Percentiles rank a stretch among this genome's conserved stretches.
phyloP scores from a whole-genome alignment of 768 basidiomycete species.

The Suillus cothurnatus region DNA sequence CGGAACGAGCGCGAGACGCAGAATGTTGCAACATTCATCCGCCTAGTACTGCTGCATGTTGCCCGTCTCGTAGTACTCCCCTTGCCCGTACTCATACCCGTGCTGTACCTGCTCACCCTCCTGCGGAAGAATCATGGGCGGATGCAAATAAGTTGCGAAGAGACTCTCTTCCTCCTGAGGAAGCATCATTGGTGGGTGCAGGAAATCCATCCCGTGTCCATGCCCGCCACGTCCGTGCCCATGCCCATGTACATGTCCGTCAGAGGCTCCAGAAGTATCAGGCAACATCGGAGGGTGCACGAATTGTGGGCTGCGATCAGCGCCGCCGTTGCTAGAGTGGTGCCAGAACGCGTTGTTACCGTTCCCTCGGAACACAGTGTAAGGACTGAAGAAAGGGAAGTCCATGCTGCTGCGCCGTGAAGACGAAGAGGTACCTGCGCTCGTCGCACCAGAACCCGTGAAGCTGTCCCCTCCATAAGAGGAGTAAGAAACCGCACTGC shows the following conservation, averaged over 20 bases:
- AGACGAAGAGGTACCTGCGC: conserved; percentile 46
- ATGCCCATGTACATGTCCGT: not conserved
- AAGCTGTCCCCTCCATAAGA: conserved; percentile 61
- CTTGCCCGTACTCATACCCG: conserved; percentile 21
- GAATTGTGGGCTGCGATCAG: conserved; percentile 18
- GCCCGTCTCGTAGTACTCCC: conserved; percentile 37
- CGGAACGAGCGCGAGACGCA: not conserved
- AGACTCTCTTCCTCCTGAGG: conserved; percentile 68
- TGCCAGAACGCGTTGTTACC: conserved; percentile 72
- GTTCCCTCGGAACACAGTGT: conserved; percentile 54
- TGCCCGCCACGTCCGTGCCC: not conserved
- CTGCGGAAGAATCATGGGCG: conserved; percentile 53
- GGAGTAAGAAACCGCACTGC: conserved; percentile 63
- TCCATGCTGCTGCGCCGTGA: conserved; percentile 69
- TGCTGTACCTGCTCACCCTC: conserved; percentile 31
- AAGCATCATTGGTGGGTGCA: conserved; percentile 63
- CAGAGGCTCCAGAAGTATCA: not conserved
- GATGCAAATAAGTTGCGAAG: conserved; percentile 54
- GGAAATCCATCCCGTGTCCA: conserved; percentile 56
- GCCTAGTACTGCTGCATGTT: conserved; percentile 37
- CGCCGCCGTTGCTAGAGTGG: conserved; percentile 70
- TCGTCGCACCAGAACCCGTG: conserved; percentile 48
- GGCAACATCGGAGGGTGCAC: conserved; percentile 75
- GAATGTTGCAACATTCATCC: not conserved
- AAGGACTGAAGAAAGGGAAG: conserved; percentile 59